Percentiles rank a stretch among this genome's conserved stretches.
These are phyloP conservation scores for Pulicaria dysenterica DNA, from an alignment of 129 eudicot genomes.

Conservation along the genomic window DNA sequence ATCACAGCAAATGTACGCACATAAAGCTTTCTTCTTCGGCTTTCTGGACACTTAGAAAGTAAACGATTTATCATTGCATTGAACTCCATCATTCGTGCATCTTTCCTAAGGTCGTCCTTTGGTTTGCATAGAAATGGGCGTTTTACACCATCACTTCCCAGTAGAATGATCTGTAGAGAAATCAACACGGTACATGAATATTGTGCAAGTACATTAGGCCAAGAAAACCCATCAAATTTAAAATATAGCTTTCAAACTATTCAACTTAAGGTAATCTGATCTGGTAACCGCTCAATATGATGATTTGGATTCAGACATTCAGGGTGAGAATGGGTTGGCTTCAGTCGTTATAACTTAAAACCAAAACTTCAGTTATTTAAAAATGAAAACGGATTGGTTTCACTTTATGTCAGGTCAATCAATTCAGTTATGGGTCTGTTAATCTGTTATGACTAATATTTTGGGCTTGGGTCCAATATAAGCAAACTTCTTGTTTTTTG, in stretches of 20 bases:
- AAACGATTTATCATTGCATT: conserved; percentile 96
- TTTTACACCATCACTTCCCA: conserved; percentile 89
- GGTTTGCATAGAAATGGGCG: conserved; percentile 97
- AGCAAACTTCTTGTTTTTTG: too few relatives aligned
- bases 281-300: neutral
- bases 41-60: conserved; percentile 83
- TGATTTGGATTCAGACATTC: neutral
- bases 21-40: conserved; percentile 93
- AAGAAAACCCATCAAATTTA: neutral
- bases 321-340: neutral
- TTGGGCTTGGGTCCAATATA: too few relatives aligned
- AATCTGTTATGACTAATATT: too few relatives aligned
- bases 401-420: too few relatives aligned
- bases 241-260: neutral
- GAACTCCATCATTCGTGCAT: conserved; percentile 99
- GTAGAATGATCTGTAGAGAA: conserved; percentile 66
- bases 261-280: neutral
- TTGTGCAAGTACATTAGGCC: neutral
- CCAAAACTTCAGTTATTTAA: too few relatives aligned
- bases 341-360: too few relatives aligned
- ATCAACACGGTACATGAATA: conserved; percentile 9
- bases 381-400: too few relatives aligned
- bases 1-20: conserved; percentile 93
- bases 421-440: too few relatives aligned
- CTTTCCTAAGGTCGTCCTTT: conserved; percentile 96